These are phyloP conservation scores for Sungouiozyma intestinalis DNA, from an alignment of 805 yeast species.

Conservation along the genomic window DNA sequence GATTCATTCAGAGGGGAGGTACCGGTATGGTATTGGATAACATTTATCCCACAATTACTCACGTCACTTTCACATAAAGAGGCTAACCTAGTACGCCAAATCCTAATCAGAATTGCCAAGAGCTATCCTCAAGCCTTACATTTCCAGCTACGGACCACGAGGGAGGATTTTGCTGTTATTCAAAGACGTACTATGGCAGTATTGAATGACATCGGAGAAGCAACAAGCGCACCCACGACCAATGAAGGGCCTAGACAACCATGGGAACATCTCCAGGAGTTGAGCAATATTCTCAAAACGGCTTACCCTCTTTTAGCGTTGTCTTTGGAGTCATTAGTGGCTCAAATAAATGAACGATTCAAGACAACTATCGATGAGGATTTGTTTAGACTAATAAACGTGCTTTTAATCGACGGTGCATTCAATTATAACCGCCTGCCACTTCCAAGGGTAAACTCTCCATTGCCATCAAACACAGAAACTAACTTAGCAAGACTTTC, in stretches of 20 bases:
- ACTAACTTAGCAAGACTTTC: slow-evolving; percentile 82
- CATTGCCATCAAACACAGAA: slow-evolving; percentile 84
- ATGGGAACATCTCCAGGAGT: slow-evolving; percentile 87
- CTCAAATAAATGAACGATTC: slow-evolving; percentile 88
- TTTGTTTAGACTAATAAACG: slow-evolving; percentile 87
- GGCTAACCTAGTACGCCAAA: slow-evolving; percentile 79
- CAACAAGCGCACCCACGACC: slow-evolving; percentile 5
- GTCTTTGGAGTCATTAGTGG: slow-evolving; percentile 88
- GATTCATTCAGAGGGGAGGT: slow-evolving; percentile 90
- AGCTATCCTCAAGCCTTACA: slow-evolving; percentile 96
- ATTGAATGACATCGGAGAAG: slow-evolving; percentile 24
- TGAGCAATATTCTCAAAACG: slow-evolving; percentile 90
- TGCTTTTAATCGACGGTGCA: slow-evolving; percentile 85
- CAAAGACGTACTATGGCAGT: slow-evolving; percentile 63
- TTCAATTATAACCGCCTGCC: slow-evolving; percentile 80
- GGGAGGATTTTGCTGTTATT: slow-evolving; percentile 82
- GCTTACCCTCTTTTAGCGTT: slow-evolving; percentile 91
- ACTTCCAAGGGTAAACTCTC: slow-evolving; percentile 79
- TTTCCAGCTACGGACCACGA: slow-evolving; percentile 89
- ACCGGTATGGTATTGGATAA: slow-evolving; percentile 99
- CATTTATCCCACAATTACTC: slow-evolving; percentile 88
- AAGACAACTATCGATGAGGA: slow-evolving; percentile 93
- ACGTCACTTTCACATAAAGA: slow-evolving; percentile 86
- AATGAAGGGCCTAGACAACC: slow-evolving; percentile 49
- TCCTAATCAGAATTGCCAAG: slow-evolving; percentile 86